Evolutionary conservation across 305 asterid genomes (phyloP).

Genomic region (Fraxinus sp.): DNA sequence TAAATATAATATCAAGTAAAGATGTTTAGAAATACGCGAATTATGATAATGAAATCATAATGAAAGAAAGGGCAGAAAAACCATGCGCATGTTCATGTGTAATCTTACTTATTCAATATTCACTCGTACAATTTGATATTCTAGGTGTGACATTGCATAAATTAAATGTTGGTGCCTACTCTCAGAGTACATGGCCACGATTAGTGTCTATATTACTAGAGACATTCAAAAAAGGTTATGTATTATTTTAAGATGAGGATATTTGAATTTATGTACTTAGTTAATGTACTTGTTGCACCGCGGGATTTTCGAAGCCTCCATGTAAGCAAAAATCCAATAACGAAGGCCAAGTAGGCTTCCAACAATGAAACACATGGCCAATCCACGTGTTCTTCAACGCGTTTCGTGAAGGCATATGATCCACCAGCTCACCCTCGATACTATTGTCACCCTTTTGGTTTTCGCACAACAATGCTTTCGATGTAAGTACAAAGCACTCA

Average conservation of each 20-base stretch:
- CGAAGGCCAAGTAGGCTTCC: too few relatives aligned
- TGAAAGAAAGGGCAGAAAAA: not conserved
- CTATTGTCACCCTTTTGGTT: too few relatives aligned
- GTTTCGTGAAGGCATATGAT: too few relatives aligned
- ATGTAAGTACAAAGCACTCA: too few relatives aligned
- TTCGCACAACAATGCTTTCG: too few relatives aligned
- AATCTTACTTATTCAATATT: not conserved
- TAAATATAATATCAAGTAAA: not conserved
- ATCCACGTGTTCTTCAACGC: too few relatives aligned
- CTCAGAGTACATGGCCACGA: not conserved
- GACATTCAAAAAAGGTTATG: not conserved
- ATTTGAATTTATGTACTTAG: not conserved
- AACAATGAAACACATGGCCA: too few relatives aligned
- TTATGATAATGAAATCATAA: not conserved
- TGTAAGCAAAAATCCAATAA: not conserved
- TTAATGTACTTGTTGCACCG: not conserved
- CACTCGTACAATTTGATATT: not conserved
- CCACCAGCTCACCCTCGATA: too few relatives aligned
- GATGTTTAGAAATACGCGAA: not conserved
- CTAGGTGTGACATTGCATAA: not conserved
- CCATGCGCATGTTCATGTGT: not conserved
- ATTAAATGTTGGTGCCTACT: not conserved
- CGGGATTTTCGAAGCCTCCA: not conserved
- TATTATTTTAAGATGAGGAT: not conserved
- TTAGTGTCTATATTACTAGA: not conserved